Evolutionary conservation across 176 grass and related monocot genomes (phyloP), one percentile per base, ranked within the genome.

Genomic region (Eragrostis nindensis): DNA sequence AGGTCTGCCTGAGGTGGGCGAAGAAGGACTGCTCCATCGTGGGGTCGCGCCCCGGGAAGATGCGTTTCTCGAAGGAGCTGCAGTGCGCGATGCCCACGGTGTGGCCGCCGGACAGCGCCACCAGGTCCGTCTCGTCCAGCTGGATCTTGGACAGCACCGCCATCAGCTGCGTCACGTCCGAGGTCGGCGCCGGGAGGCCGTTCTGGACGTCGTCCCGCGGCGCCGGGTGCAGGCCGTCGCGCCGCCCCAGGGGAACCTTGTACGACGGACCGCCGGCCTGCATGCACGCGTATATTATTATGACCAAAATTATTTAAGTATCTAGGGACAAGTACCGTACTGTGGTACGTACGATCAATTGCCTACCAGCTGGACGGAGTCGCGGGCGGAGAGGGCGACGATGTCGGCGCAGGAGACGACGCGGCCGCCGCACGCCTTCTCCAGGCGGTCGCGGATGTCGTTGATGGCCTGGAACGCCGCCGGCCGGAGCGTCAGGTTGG

Each of bases 381-480:
- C 91, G 3, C 94, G 87, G 0, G 94, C 91, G 2, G 91, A 54
- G 9, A 97, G 68, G 0, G 92, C 69, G 17, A 80, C 59, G 67
- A 97, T 81, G 72, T 97, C 94, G 29, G 94, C 82, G 78, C 94
- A 94, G n/a, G 94, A 94, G 42, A 97, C 94, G 62, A 90, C 82
- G 25, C 4, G 73, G 24, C 89, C 87, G 24, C 89, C 87, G 52
- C 94, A 97, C 0, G 66, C 75, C 44, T 68, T 36, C 4, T 88
- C 57, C 0, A 97, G 66, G 26, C 68, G 83, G 0, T 36, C 73
- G 18, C 80, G 85, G 73, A 94, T 64, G 22, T 87, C 94, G 49
- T 94, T 90, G 76, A 97, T 65, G 76, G 92, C 92, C 75, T 90
- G 85, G 89, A 94, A 90, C 5, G 87, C 91, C 7, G 87, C 59